phyloP scores from a whole-genome alignment of 768 basidiomycete genomes.

The Agrocybe praecox region DNA sequence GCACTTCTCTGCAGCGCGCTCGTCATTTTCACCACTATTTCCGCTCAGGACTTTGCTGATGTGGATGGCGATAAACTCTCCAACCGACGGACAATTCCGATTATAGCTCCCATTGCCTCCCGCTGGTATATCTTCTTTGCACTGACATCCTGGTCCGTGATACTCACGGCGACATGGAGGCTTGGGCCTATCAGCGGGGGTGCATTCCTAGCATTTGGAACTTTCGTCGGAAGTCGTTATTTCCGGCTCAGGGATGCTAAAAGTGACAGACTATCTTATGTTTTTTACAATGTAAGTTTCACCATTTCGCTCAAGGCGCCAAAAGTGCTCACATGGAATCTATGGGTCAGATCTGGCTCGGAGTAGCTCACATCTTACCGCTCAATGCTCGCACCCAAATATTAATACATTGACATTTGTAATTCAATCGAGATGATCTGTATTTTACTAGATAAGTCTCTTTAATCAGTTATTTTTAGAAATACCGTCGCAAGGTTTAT shows the following conservation, averaged over 20 bases:
- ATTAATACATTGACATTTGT: not conserved
- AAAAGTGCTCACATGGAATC: too few species aligned
- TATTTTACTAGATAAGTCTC: too few species aligned
- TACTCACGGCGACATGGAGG: not conserved
- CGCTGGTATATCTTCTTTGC: not conserved
- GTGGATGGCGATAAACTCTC: not conserved
- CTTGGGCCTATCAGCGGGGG: not conserved
- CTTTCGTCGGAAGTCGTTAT: not conserved
- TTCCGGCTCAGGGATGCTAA: not conserved
- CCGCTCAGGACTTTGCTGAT: not conserved
- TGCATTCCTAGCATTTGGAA: not conserved
- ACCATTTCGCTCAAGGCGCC: not conserved
- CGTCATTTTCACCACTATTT: not conserved
- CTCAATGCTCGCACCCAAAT: not conserved
- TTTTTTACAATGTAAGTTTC: not conserved
- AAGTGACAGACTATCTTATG: not conserved
- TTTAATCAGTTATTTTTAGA: too few species aligned
- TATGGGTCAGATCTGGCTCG: not conserved
- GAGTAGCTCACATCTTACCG: not conserved
- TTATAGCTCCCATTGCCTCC: not conserved
- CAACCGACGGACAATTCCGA: not conserved
- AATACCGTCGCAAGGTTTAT: too few species aligned
- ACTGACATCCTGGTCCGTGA: not conserved
- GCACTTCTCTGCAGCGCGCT: not conserved
- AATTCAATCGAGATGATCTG: too few species aligned